A percentile compares a stretch with the other conserved stretches of the same genome.
Evolutionary conservation across 495 filamentous ascomycete genomes (phyloP).

Genomic region (Chaetomium fimeti): DNA sequence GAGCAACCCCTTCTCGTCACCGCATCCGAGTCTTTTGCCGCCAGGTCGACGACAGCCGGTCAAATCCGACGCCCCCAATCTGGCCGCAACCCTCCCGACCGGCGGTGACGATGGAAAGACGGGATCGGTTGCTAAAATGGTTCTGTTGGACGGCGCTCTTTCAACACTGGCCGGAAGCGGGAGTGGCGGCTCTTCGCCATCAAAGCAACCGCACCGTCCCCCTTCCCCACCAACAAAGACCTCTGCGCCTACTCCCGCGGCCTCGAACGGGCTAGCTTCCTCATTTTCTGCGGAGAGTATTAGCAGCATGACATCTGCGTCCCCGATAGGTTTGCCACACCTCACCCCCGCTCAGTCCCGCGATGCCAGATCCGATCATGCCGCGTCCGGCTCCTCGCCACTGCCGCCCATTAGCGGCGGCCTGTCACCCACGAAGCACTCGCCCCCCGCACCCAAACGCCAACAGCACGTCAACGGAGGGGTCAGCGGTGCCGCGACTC

Average conservation of each 20-base stretch:
- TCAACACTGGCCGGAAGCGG: conserved; percentile 32
- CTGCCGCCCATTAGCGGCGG: conserved; percentile 61
- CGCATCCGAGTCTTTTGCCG: conserved; percentile 45
- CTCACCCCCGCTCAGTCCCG: conserved; percentile 27
- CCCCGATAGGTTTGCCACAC: conserved; percentile 27
- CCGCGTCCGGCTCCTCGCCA: conserved; percentile 33
- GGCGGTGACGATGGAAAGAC: not conserved
- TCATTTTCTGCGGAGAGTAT: conserved; percentile 15
- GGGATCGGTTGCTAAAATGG: not conserved
- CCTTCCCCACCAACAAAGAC: conserved; percentile 40
- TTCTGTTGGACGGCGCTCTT: conserved; percentile 23
- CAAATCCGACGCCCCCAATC: conserved; percentile 8
- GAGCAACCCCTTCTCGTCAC: conserved; percentile 45
- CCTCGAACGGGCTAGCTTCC: conserved; percentile 21
- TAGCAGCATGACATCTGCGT: conserved; percentile 26
- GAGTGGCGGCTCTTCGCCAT: conserved; percentile 30
- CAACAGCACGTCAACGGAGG: conserved; percentile 25
- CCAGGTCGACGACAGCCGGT: conserved; percentile 40
- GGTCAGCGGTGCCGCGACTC: conserved; percentile 28
- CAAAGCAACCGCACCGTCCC: conserved; percentile 33
- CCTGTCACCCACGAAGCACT: conserved; percentile 75
- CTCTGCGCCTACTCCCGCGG: conserved; percentile 16
- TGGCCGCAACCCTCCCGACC: conserved; percentile 24
- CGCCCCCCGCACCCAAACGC: conserved; percentile 41
- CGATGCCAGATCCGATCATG: conserved; percentile 24